Base-by-base conservation (phyloP, 495 filamentous ascomycete species). In the Barbatosphaeria neglecta region DNA sequence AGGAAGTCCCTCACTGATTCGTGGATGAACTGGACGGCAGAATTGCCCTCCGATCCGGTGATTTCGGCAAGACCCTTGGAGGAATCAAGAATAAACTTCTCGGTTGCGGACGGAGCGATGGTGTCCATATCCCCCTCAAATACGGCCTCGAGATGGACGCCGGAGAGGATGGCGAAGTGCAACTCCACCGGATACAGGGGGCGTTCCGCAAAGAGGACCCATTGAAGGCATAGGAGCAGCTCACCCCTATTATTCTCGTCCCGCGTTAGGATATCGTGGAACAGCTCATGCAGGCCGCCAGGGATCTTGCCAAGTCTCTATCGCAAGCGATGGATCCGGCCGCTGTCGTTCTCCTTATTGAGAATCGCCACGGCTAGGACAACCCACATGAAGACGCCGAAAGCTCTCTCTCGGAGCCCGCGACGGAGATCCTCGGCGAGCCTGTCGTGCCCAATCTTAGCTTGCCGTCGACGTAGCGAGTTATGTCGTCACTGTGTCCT, bases 341-440 rank as follows among this genome's bases (percentile, higher is more conserved):
- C 66, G 2, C 31, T 16, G 47, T 61, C 51, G 44, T 61, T 54
- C 43, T 71, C 66, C 18, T 53, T 59, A 44, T 69, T 72, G 10
- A 76, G 50, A 15, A 73, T 72, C 3, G 63, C 57, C 9, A 69
- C 62, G 18, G 74, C 68, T 1, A 72, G 49, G 2, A 68, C 60
- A 13, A 69, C 63, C 72, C 70, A 76, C 52, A 74, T 64, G 28
- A 77, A 77, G 9, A 74, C 50, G 0, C 72, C 68, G 5, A 58
- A 50, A 25, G 70, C 55, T 50, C 69, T 75, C 0, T 48, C 25
- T 8, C 66, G 58, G 22, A 77, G 37, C 18, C 65, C 46, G 2
- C 22, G n/a, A 40, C 47, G 39, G 47, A 56, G 57, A 17, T 40
- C 62, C 55, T 33, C 65, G 47, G 16, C 57, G 55, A 23, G 65